Base-by-base conservation (phyloP, 2,329 filamentous ascomycete genomes). In the Pseudocercospora eumusae region DNA sequence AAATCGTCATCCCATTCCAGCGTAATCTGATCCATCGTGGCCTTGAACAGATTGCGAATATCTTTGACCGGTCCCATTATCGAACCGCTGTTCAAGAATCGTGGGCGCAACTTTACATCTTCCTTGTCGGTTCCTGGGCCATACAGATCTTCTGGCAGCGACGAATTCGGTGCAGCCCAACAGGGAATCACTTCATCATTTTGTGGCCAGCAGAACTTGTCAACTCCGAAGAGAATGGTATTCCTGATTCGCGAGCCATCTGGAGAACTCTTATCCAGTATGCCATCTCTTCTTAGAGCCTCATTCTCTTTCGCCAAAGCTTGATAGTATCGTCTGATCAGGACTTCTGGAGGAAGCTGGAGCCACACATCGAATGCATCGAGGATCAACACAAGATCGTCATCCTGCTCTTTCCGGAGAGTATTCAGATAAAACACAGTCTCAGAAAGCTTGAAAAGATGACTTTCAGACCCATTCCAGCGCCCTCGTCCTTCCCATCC, bases 351-450 rank as follows among this genome's bases (percentile, higher is more conserved):
- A 0, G 86, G 85, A 2, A 89, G 77, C 71, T 90, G 87, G 63
- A 88, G 84, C 75, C 86, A 85, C 1, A 85, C 79, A 63, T 89
- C 85, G 70, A 84, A 82, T 0, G 84, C 86, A 70, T 89, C 87
- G 4, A 86, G 80, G 47, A 89, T 79, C 59, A 89, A 75, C 10
- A 88, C 81, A 25, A 90, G 74, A 71, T 90, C 88, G 11, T 84
- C 78, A 42, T 67, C 63, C 21, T 60, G 50, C 20, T 60, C 47
- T 20, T 54, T 33, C 4, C 45, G 59, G 15, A 66, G 59, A 10
- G 53, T 49, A 13, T 63, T 54, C 7, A 68, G 36, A 33, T 68
- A 64, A n/a, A 57, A 62, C 42, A 66, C 28, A 21, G 65, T 64
- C 20, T 63, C 57, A 1, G 53, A 54, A 20, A 62, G 55, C 33